Evolutionary conservation across 2,329 filamentous ascomycete species (phyloP).

Genomic region (Gaeumannomyces sp.): DNA sequence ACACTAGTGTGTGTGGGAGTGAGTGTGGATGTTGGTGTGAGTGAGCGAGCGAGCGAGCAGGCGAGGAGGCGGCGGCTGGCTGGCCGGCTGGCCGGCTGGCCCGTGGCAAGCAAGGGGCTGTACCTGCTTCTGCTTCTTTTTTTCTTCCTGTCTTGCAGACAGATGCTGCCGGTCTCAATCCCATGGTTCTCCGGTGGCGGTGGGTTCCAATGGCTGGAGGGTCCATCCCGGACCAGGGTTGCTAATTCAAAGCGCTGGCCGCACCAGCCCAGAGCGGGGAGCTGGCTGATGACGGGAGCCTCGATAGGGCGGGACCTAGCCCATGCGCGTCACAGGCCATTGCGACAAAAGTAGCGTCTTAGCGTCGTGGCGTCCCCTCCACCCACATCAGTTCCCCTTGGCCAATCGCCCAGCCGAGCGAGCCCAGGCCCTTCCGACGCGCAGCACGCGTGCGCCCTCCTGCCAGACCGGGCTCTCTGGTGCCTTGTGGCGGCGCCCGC

Average conservation of each 20-base stretch:
- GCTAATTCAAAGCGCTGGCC: neutral
- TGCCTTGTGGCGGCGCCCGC: no score
- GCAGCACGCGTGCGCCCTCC: no score
- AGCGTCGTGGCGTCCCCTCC: neutral
- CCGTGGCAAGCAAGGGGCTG: neutral
- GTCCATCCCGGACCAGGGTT: neutral
- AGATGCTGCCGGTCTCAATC: no score
- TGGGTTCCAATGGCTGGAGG: no score
- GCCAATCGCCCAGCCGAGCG: neutral
- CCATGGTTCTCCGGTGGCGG: no score
- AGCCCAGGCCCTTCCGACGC: neutral
- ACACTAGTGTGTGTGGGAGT: neutral
- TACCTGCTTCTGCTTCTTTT: neutral
- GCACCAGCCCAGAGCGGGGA: no score
- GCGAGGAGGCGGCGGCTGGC: neutral
- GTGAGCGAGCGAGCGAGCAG: neutral
- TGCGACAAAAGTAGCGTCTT: neutral
- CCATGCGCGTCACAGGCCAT: neutral
- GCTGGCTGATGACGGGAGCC: neutral
- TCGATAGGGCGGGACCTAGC: neutral
- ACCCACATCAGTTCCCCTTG: neutral
- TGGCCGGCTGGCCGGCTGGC: neutral
- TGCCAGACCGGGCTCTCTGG: no score
- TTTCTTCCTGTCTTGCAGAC: no score
- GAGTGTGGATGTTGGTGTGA: neutral